Evolutionary conservation across 192 early-diverging fungal genomes (phyloP).

Genomic region (Entophlyctis helioformis): DNA sequence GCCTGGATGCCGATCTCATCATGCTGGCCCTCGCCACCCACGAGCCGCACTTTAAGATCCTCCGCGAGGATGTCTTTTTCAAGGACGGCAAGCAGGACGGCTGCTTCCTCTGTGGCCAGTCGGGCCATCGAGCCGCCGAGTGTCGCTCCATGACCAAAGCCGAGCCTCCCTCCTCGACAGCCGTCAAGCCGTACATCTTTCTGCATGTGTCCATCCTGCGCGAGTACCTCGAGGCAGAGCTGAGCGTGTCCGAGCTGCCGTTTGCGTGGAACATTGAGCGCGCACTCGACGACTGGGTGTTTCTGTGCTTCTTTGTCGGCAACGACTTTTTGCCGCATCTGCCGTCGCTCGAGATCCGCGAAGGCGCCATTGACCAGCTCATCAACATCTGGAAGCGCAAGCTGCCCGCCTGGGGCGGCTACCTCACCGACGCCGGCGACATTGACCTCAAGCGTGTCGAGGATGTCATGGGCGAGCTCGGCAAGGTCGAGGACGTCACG

Average conservation of each 20-base stretch:
- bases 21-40: slow-evolving; percentile 93
- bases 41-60: slow-evolving; percentile 91
- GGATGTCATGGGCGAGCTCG: slow-evolving; percentile 34
- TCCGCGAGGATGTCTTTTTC: slow-evolving; percentile 91
- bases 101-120: slow-evolving; percentile 43
- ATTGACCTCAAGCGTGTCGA: slow-evolving; percentile 33
- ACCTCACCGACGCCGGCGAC: slow-evolving; percentile 80
- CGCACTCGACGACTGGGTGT: slow-evolving; percentile 91
- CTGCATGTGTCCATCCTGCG: slow-evolving; percentile 79
- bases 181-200: slow-evolving; percentile 38
- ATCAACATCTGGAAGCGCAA: slow-evolving; percentile 49
- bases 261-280: slow-evolving; percentile 73
- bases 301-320: slow-evolving; percentile 89
- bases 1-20: slow-evolving; percentile 95
- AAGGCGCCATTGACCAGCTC: slow-evolving; percentile 62
- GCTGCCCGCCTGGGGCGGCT: slow-evolving; percentile 51
- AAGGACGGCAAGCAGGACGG: slow-evolving; percentile 26
- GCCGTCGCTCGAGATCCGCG: slow-evolving; percentile 85
- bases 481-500: slow-evolving; percentile 33
- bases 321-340: slow-evolving; percentile 97
- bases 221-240: slow-evolving; percentile 88
- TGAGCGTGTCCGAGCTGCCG: slow-evolving; percentile 40
- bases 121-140: slow-evolving; percentile 23
- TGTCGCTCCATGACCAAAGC: slow-evolving; percentile 37
- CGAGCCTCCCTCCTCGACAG: neutral